phyloP scores from a whole-genome alignment of 768 basidiomycete species.

The Xerocomus potaroensis region DNA sequence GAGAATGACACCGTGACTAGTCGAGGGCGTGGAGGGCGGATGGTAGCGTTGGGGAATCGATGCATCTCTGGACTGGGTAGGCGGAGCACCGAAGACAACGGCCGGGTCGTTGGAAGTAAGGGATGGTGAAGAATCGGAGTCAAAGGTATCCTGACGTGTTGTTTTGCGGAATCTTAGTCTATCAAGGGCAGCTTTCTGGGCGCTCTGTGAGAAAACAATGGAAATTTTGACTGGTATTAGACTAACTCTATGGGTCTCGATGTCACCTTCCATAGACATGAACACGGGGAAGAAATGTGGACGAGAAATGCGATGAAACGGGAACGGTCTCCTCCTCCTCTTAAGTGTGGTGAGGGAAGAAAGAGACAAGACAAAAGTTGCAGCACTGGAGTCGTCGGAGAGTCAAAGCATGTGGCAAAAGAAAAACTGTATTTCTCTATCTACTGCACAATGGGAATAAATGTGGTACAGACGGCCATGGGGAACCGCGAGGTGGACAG shows the following conservation, averaged over 20 bases:
- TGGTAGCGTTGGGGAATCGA: slow-evolving; percentile 61
- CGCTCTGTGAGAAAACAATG: slow-evolving; percentile 32
- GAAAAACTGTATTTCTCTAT: slow-evolving; percentile 36
- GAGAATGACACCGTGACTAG: slow-evolving; percentile 51
- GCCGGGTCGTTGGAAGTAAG: slow-evolving; percentile 65
- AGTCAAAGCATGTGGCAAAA: slow-evolving; percentile 49
- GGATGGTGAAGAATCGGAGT: slow-evolving; percentile 38
- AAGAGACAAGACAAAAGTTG: slow-evolving; percentile 27
- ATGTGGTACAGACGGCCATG: slow-evolving; percentile 17
- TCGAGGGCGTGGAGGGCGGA: slow-evolving; percentile 43
- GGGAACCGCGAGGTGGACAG: slow-evolving; percentile 2
- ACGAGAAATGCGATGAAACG: slow-evolving; percentile 12
- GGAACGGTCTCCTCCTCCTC: slow-evolving; percentile 11
- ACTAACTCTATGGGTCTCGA: slow-evolving; percentile 50
- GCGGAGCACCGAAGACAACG: slow-evolving; percentile 34
- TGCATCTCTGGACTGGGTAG: slow-evolving; percentile 72
- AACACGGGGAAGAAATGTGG: slow-evolving; percentile 22
- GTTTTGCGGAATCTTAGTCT: slow-evolving; percentile 47
- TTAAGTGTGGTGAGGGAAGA: slow-evolving; percentile 20
- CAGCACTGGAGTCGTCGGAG: slow-evolving; percentile 44
- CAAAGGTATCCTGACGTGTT: slow-evolving; percentile 28
- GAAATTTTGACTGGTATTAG: slow-evolving; percentile 24
- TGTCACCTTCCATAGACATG: slow-evolving; percentile 49
- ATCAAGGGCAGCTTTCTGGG: slow-evolving; percentile 43
- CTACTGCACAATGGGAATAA: slow-evolving; percentile 28